Evolutionary conservation across 2,329 filamentous ascomycete genomes (phyloP).

Genomic region (Pseudogymnoascus sp.): DNA sequence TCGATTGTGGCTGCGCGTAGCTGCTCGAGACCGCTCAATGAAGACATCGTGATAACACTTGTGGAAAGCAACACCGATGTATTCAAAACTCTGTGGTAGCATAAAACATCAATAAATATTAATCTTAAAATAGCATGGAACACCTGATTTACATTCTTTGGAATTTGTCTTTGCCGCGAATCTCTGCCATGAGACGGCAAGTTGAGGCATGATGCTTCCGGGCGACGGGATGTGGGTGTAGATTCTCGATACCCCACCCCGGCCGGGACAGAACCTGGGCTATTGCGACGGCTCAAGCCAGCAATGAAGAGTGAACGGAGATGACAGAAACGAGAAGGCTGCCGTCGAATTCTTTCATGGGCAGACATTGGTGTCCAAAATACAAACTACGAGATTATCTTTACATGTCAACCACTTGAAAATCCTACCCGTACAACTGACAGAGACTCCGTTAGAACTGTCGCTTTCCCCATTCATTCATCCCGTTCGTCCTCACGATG

Average conservation of each 20-base stretch:
- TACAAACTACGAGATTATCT: background rate
- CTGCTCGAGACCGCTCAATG: conserved; percentile 17
- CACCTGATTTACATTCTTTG: background rate
- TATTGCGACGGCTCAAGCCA: background rate
- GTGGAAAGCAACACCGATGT: background rate
- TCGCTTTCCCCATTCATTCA: background rate
- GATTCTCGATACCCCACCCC: background rate
- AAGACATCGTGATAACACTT: background rate
- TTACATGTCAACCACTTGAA: background rate
- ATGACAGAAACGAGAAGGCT: background rate
- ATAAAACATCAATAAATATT: background rate
- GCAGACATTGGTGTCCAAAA: background rate
- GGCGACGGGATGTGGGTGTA: background rate
- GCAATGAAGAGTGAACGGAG: background rate
- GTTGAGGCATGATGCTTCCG: background rate
- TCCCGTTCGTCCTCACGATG: background rate
- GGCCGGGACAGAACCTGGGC: background rate
- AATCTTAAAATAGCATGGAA: background rate
- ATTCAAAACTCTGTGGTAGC: background rate
- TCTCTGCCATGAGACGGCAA: background rate
- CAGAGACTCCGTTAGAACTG: background rate
- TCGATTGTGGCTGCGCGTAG: conserved; percentile 34
- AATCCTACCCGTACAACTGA: background rate
- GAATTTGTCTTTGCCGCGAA: background rate
- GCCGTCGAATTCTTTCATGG: background rate